Evolutionary conservation across 106 monocot genomes (phyloP), one percentile per base, ranked within the genome.

Genomic region (Platanthera guangdongensis): DNA sequence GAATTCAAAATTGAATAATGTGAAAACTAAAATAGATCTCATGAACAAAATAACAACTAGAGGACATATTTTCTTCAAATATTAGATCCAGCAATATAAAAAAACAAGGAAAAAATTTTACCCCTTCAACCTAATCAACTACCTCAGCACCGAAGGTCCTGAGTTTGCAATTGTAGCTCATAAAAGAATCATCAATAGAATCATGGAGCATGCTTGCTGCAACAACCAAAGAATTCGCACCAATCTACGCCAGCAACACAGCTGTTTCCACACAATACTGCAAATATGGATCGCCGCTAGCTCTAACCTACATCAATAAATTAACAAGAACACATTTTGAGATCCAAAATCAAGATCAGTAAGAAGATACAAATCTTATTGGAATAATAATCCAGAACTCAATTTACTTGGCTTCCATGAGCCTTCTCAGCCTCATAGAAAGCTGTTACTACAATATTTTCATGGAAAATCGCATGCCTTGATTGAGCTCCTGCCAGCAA

Each of bases 241-340:
- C 95, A 25, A 93, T 74, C 53, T 80, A 77, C 9, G 95, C 95
- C 22, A 96, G 68, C 60, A 93, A 76, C 45, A 93, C 77, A 0
- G 90, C 90, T 0, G 93, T 96, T 88, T 96, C 95, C 81, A 96
- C 85, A 78, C 95, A 96, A 79, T 96, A 93, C 81, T 93, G 83
- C 75, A 96, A 82, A 79, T 96, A 96, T 3, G 88, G 95, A 80
- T 88, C 90, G 5, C 93, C 95, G 74, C 86, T 90, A 8, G 82
- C 90, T 60, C 95, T 84, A 82, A 78, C 90, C 95, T 96, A 84
- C 67, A 67, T 52, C 47, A 65, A 6, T 6, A 14, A 14, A 70
- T 9, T 64, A 46, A 51, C 45, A 73, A 39, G 39, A 39, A 39
- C 39, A 39, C 39, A 39, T 39, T 39, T 39, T 39, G 39, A 39